Percentiles rank a stretch among this genome's conserved stretches.
phyloP scores from a whole-genome alignment of 1,139 yeast species.

The Kodamaea arcana region DNA sequence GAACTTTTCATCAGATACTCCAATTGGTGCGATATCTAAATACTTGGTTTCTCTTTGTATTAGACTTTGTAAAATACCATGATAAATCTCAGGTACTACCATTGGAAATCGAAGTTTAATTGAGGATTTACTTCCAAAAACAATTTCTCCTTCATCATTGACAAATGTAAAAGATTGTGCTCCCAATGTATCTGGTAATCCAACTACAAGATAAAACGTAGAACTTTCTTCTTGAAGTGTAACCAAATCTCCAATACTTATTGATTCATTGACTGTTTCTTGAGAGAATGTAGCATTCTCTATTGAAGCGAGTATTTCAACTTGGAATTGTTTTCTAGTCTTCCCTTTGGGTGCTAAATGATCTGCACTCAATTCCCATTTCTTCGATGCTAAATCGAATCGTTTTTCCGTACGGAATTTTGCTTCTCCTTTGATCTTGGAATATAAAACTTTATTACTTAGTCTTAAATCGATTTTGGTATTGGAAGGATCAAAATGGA shows the following conservation, averaged over 20 bases:
- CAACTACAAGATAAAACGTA: conserved; percentile 30
- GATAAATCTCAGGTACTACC: conserved; percentile 36
- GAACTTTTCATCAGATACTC: conserved; percentile 32
- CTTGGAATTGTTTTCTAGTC: background rate
- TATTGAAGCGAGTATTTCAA: conserved; percentile 10
- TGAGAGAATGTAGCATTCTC: conserved; percentile 25
- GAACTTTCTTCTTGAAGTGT: conserved; percentile 28
- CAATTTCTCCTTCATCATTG: conserved; percentile 53
- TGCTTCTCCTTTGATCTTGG: conserved; percentile 14
- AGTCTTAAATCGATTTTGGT: conserved; percentile 10
- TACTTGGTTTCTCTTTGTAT: conserved; percentile 32
- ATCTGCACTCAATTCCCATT: conserved; percentile 16
- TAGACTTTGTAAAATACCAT: conserved; percentile 19
- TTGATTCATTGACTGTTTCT: conserved; percentile 18
- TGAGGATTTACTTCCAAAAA: conserved; percentile 42
- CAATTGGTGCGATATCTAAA: conserved; percentile 36
- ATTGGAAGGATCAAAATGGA: conserved; percentile 14
- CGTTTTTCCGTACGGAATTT: conserved; percentile 17
- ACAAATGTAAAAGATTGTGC: conserved; percentile 45
- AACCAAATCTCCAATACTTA: conserved; percentile 39
- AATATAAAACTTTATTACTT: conserved; percentile 12
- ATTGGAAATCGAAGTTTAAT: conserved; percentile 54
- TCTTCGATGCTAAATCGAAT: conserved; percentile 16
- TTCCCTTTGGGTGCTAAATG: background rate
- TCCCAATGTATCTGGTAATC: conserved; percentile 25